Base-by-base conservation (phyloP, 768 basidiomycete genomes). In the Termitomyces heimii region DNA sequence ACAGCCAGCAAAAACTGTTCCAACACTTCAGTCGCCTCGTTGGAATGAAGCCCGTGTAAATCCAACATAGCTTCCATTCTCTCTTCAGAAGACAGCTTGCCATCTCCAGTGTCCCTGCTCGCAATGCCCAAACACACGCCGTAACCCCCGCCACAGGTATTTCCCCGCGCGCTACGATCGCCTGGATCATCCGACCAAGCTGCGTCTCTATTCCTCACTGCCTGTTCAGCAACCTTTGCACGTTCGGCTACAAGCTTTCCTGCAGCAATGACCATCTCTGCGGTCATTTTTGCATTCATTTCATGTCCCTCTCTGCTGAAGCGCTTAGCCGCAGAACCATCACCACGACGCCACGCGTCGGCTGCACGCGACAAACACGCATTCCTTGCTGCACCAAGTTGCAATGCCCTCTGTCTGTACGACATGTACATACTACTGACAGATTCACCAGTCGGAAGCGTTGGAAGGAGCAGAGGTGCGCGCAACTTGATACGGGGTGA, bases 221-320 rank as follows among this genome's bases (percentile, higher is more conserved):
- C 92, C 58, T 88, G 83, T 68, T 93, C 88, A 0, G 87, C 82
- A 24, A 89, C 71, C 63, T 78, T 79, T 16, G 86, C 84, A 1
- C 97, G 83, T 70, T 97, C 96, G 31, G 84, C 76, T 14, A 98
- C 89, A 40, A 99, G 81, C 60, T 82, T 83, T n/a, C 78, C 77
- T 2, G 97, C 97, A 5, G 96, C 94, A 32, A 83, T 81, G 9
- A 82, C 79, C 79, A 94, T 92, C 75, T 98, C 97, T 26, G 72
- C 75, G 43, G 83, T 77, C 92, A 99, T 97, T 71, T 91, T 90
- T 43, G 83, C 84, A 65, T 98, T 98, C 58, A 97, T 74, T 42
- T 96, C 93, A 64, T 96, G 92, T 1, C 94, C 97, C 66, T 98
- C 95, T 42, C 92, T 78, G 60, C 89, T 92, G 74, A 96, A 98